Conservation (phyloP, 768 basidiomycete species). For the Suillus lakei region DNA sequence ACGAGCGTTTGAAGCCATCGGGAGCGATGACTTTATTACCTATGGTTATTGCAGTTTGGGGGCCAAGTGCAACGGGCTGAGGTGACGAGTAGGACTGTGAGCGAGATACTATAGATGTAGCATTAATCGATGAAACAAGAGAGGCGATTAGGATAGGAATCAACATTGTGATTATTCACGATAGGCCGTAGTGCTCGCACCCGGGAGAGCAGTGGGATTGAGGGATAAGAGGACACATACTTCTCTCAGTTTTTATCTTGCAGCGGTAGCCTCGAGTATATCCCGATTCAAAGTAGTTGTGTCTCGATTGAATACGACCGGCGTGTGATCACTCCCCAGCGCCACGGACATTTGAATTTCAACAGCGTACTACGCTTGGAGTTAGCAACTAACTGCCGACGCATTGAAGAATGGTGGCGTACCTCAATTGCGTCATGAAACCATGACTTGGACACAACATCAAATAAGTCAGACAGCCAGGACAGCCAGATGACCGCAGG, state of each 20-base stretch:
- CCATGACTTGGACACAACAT: neutral
- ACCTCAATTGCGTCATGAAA: neutral
- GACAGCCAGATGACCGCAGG: neutral
- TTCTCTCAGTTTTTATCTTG: neutral
- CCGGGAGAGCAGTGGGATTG: neutral
- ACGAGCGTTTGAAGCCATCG: conserved; percentile 50
- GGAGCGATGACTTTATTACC: conserved; percentile 47
- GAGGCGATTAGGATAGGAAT: conserved; percentile 13
- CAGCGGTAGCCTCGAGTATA: neutral
- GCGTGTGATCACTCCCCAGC: neutral
- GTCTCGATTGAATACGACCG: neutral
- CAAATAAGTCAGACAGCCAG: neutral
- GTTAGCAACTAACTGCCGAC: neutral
- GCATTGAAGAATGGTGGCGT: neutral
- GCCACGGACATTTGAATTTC: neutral
- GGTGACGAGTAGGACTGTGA: conserved; percentile 7
- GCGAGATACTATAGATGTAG: conserved; percentile 24
- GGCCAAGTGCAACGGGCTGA: conserved; percentile 17
- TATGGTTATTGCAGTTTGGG: conserved; percentile 36
- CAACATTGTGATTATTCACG: conserved; percentile 14
- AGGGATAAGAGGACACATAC: neutral
- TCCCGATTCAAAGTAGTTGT: neutral
- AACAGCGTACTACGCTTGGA: neutral
- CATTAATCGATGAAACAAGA: conserved; percentile 13
- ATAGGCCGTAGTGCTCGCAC: neutral